A percentile compares a stretch with the other conserved stretches of the same genome.
Conservation (phyloP, 2,329 filamentous ascomycete species). For the Tolypocladium cylindrosporum region DNA sequence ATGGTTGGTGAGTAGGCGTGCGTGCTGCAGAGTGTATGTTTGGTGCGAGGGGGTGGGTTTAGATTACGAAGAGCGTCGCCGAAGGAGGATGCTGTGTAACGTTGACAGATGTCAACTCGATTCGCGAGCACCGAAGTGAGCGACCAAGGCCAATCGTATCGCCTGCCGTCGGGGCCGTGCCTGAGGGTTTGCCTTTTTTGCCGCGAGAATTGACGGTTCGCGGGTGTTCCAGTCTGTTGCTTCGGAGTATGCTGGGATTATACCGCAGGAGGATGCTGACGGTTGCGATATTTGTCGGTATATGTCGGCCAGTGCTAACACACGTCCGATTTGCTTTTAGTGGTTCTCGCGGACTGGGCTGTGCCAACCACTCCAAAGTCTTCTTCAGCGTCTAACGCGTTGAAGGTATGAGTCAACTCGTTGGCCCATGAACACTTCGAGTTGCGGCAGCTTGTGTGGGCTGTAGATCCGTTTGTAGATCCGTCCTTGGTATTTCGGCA, state of each 20-base stretch:
- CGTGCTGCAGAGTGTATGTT: not conserved
- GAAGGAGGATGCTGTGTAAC: constrained; percentile 2
- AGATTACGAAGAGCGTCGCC: not conserved
- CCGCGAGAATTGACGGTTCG: not conserved
- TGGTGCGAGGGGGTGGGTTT: not conserved
- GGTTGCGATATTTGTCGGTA: not conserved
- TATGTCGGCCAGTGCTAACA: not conserved
- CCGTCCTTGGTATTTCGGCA: not conserved
- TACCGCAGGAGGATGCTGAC: not conserved
- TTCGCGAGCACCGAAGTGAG: not conserved
- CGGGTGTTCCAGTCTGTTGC: not conserved
- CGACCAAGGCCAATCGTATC: not conserved
- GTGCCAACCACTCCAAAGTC: not conserved
- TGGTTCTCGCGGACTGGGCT: not conserved
- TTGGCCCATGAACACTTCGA: not conserved
- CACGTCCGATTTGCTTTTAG: not conserved
- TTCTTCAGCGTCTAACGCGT: not conserved
- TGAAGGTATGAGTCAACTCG: not conserved
- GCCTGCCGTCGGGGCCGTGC: not conserved
- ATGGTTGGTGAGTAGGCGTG: constrained; percentile 2
- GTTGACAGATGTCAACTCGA: not conserved
- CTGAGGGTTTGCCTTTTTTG: not conserved
- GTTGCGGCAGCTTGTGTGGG: not conserved
- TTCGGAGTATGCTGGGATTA: not conserved
- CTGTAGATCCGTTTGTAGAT: not conserved